phyloP scores from a whole-genome alignment of 768 basidiomycete genomes.

The Vishniacozyma victoriae region DNA sequence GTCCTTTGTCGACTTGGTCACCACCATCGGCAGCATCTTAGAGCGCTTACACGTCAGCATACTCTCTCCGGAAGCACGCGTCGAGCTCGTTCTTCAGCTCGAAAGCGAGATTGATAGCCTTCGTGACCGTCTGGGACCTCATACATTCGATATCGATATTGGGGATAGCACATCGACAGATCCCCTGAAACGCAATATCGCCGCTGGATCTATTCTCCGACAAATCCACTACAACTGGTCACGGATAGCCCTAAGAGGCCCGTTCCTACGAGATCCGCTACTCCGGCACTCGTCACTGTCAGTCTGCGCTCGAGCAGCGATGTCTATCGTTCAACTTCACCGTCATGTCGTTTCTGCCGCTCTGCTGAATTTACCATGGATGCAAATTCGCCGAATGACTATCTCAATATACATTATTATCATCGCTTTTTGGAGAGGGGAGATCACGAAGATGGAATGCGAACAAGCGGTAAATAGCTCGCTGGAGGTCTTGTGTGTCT shows the following conservation, averaged over 20 bases:
- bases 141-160: constrained; percentile 8
- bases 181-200: background rate
- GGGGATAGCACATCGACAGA: background rate
- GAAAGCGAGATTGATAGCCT: constrained; percentile 12
- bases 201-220: constrained; percentile 9
- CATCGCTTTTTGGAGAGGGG: constrained; percentile 11
- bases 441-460: constrained; percentile 5
- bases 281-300: constrained; percentile 14
- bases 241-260: constrained; percentile 15
- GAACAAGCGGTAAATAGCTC: constrained; percentile 6
- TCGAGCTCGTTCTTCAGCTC: constrained; percentile 6
- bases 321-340: constrained; percentile 9
- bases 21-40: constrained; percentile 4
- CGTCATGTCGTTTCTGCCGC: constrained; percentile 11
- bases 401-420: constrained; percentile 15
- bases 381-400: constrained; percentile 17
- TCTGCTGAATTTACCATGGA: constrained; percentile 20
- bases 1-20: constrained; percentile 18
- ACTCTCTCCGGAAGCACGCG: background rate
- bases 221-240: constrained; percentile 25
- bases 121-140: constrained; percentile 4
- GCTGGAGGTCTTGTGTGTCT: constrained; percentile 3
- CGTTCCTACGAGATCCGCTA: constrained; percentile 6
- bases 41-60: constrained; percentile 6
- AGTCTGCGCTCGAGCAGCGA: constrained; percentile 9